Evolutionary conservation across 75 land plant genomes (phyloP), one percentile per base, ranked within the genome.

Genomic region (Picea glauca): DNA sequence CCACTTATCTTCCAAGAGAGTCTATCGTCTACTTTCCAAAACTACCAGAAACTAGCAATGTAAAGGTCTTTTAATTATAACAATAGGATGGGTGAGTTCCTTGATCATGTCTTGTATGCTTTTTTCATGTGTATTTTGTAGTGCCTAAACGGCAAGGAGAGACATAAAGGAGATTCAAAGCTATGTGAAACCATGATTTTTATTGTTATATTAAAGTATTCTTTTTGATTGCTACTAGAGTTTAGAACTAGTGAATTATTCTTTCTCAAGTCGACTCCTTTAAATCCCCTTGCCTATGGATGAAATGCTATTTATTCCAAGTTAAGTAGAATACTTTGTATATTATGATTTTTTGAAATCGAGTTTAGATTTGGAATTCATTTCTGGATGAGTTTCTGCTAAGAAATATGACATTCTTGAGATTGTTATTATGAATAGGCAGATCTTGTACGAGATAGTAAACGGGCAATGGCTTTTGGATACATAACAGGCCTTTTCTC

Each of bases 401-500:
- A 6, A 77, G 58, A 77, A 30, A 58, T 80, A 43, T 59, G 31
- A 50, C 62, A 21, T 20, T 80, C 21, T 23, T 32, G 31, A 13
- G n/a, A 4, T 70, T 30, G 35, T 61, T 81, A 75, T 50, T 15
- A 72, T 54, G 58, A 21, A 0, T 74, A 93, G 95, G 91, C 93
- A 73, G 95, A 93, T 84, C 63, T 86, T 46, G 67, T 93, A 1
- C 83, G 82, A 30, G 80, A 60, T 2, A 72, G 81, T 15, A 82
- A 83, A 78, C 82, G 95, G 62, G 85, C 91, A 76, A 84, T 85
- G 59, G 88, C 80, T 58, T 84, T 93, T 89, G 89, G 93, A 60
- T 86, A 84, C 78, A 81, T 91, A 23, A 91, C 91, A 63, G 91
- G 91, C 12, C 81, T 90, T 1, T 86, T 87, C 65, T 91, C 93